Evolutionary conservation across 257 asterid species (phyloP), one percentile per base, ranked within the genome.

Genomic region (Pogostemon cablin): DNA sequence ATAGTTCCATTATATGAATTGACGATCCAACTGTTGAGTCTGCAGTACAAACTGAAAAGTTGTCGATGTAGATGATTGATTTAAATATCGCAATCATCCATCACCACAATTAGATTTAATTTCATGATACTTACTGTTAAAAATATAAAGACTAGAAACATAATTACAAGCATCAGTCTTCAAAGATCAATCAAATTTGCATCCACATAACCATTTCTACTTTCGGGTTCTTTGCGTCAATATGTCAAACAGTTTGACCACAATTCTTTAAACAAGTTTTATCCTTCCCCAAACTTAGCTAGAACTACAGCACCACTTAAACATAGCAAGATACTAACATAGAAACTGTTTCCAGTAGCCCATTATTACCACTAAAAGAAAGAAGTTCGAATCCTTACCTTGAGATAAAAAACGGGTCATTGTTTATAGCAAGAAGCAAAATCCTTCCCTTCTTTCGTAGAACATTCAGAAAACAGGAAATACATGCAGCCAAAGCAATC

Each of bases 341-440:
- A 49, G 41, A 62, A 46, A n/a, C 32, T 3, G 15, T 20, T 55
- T 50, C 8, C 15, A 62, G 34, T 6, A 65, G 17, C 62, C 58
- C 0, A 48, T 17, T 10, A 9, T 3, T 35, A 5, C 25, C 38
- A 53, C 4, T 52, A 34, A 3, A 3, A 8, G 3, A 40, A 10
- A 56, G 3, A 41, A 37, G 2, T 11, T n/a, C 34, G 41, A 59
- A 15, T 48, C 7, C 71, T 59, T 62, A 83, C 87, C 81, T 75
- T 83, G 74, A 72, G 75, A 43, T 46, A 55, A 37, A 4, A 58
- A 74, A 58, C 85, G 82, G 57, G 73, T 73, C 84, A 77, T 82
- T 37, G 66, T 64, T 65, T 38, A 3, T 63, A 68, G 48, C 25
- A 38, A 68, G 5, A 39, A 59, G 65, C 65, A n/a, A 55, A 65